These are phyloP conservation scores for Backusella sp. DNA, from an alignment of 192 early-diverging fungal genomes.

Conservation along the genomic window DNA sequence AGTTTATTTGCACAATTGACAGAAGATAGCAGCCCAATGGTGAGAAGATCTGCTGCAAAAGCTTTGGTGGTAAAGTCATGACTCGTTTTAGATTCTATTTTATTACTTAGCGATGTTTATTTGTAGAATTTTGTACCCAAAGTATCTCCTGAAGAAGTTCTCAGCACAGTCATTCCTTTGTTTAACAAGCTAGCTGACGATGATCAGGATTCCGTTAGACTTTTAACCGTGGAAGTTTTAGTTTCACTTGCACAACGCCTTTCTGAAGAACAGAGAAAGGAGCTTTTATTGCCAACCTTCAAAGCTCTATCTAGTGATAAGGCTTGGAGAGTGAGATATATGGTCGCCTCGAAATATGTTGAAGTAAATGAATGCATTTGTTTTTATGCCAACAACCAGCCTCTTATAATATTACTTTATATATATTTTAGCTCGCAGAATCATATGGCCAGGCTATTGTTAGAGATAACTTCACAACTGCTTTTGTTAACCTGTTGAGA, in stretches of 20 bases:
- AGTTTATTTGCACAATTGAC: slow-evolving; percentile 80
- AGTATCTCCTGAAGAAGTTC: slow-evolving; percentile 73
- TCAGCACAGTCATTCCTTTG: slow-evolving; percentile 81
- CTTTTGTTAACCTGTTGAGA: slow-evolving; percentile 86
- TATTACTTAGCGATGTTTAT: slow-evolving; percentile 12
- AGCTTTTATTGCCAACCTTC: slow-evolving; percentile 71
- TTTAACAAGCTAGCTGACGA: slow-evolving; percentile 85
- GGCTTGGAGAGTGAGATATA: slow-evolving; percentile 98
- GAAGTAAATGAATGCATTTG: slow-evolving; percentile 50
- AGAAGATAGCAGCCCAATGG: slow-evolving; percentile 98
- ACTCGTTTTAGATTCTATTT: background rate
- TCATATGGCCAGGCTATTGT: slow-evolving; percentile 77
- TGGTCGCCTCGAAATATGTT: slow-evolving; percentile 98
- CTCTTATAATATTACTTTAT: background rate
- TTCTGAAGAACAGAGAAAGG: slow-evolving; percentile 73
- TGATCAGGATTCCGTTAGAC: slow-evolving; percentile 95
- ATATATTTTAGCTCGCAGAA: slow-evolving; percentile 63
- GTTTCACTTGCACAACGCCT: slow-evolving; percentile 86
- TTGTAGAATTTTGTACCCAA: slow-evolving; percentile 29
- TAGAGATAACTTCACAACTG: slow-evolving; percentile 81
- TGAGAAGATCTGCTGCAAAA: slow-evolving; percentile 90
- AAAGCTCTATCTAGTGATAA: slow-evolving; percentile 84
- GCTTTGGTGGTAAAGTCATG: slow-evolving; percentile 63
- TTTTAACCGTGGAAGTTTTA: slow-evolving; percentile 90
- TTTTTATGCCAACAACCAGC: background rate